A percentile compares a stretch with the other conserved stretches of the same genome.
phyloP scores from a whole-genome alignment of 1,284 basidiomycete genomes.

The Caloboletus inedulis region DNA sequence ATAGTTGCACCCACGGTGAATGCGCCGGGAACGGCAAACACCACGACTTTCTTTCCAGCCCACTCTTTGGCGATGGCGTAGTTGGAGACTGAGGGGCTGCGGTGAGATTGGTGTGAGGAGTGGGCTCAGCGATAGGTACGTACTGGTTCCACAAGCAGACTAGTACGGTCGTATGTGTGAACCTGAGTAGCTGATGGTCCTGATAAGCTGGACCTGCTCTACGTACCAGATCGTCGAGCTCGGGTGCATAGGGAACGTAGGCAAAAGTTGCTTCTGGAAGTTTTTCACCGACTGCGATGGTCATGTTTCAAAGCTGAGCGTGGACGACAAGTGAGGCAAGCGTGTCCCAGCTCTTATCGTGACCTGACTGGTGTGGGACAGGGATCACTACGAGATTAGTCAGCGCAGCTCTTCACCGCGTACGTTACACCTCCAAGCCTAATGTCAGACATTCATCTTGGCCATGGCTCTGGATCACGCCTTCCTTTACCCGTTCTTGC shows the following conservation, averaged over 20 bases:
- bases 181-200: neutral
- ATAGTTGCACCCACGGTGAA: slow-evolving; percentile 57
- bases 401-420: neutral
- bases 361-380: neutral
- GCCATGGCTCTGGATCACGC: slow-evolving; percentile 47
- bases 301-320: slow-evolving; percentile 8
- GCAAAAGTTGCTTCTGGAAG: slow-evolving; percentile 62
- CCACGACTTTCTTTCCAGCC: slow-evolving; percentile 83
- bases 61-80: slow-evolving; percentile 59
- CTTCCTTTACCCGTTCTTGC: slow-evolving; percentile 56
- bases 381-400: neutral
- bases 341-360: neutral
- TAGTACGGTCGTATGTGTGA: slow-evolving; percentile 25
- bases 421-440: neutral
- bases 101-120: neutral
- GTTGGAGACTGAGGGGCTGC: slow-evolving; percentile 39
- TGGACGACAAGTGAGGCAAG: neutral
- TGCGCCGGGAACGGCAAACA: slow-evolving; percentile 76
- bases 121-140: slow-evolving; percentile 30
- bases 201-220: neutral
- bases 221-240: slow-evolving; percentile 61
- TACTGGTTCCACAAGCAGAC: slow-evolving; percentile 61
- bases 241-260: slow-evolving; percentile 63
- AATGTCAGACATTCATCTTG: slow-evolving; percentile 25
- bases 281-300: slow-evolving; percentile 52